phyloP scores from a whole-genome alignment of 2,329 filamentous ascomycete species.

The Fusarium torulosum region DNA sequence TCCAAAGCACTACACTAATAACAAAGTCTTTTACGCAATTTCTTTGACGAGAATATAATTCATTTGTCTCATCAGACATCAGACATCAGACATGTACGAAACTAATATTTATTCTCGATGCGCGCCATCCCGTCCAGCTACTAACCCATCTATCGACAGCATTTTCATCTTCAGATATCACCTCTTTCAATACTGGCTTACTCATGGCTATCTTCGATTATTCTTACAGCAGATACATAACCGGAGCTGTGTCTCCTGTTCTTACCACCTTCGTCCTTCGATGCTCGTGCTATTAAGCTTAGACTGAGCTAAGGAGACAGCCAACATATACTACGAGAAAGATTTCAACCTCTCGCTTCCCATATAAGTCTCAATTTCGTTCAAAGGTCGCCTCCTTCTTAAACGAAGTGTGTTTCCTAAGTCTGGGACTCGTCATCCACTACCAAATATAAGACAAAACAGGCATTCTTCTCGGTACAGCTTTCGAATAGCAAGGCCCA shows the following conservation, averaged over 20 bases:
- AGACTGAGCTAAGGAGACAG: background rate
- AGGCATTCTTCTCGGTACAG: background rate
- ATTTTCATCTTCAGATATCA: background rate
- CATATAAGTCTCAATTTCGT: background rate
- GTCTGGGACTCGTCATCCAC: background rate
- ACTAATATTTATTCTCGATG: background rate
- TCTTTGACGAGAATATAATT: background rate
- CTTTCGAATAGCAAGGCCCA: background rate
- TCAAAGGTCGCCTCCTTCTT: background rate
- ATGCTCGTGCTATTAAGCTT: background rate
- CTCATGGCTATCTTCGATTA: background rate
- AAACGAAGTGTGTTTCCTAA: background rate
- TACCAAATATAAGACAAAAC: background rate
- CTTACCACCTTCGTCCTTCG: background rate
- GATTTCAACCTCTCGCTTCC: background rate
- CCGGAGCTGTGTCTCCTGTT: background rate
- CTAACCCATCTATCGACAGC: background rate
- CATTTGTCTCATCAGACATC: background rate
- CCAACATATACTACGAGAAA: background rate
- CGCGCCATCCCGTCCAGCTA: background rate
- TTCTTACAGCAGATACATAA: background rate
- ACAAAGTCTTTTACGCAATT: background rate
- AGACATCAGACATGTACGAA: background rate
- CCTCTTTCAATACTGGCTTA: background rate
- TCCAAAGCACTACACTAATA: background rate